Evolutionary conservation across 306 rosid genomes (phyloP).

Genomic region (Dryas drummondii): DNA sequence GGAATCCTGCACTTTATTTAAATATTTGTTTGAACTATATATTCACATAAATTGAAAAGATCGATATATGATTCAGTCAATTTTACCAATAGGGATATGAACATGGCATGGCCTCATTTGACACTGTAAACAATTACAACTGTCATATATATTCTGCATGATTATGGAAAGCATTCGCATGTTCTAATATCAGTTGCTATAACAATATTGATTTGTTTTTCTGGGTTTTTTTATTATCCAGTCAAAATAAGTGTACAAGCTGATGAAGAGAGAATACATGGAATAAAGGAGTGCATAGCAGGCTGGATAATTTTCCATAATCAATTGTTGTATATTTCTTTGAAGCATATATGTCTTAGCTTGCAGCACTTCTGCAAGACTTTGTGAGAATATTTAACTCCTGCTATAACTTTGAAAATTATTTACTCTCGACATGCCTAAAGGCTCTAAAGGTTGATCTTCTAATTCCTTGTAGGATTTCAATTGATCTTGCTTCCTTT

Average conservation of each 20-base stretch:
- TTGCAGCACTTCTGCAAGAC: background rate
- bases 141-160: background rate
- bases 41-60: too few species aligned
- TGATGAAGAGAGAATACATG: background rate
- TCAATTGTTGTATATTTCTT: background rate
- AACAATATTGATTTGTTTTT: background rate
- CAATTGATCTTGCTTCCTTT: too few species aligned
- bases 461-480: too few species aligned
- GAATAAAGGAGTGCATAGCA: background rate
- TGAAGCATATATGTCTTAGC: background rate
- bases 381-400: background rate
- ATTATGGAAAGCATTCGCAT: background rate
- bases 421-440: background rate
- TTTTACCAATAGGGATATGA: too few species aligned
- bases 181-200: background rate
- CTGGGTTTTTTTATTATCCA: conserved; percentile 5
- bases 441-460: too few species aligned
- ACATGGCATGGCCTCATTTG: background rate
- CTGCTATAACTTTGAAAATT: background rate
- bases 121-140: background rate
- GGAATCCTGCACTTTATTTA: background rate
- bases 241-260: background rate
- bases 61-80: too few species aligned
- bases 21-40: background rate
- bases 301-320: background rate